phyloP scores from a whole-genome alignment of 768 basidiomycete genomes.

The Porpolomopsis calyptriformis region DNA sequence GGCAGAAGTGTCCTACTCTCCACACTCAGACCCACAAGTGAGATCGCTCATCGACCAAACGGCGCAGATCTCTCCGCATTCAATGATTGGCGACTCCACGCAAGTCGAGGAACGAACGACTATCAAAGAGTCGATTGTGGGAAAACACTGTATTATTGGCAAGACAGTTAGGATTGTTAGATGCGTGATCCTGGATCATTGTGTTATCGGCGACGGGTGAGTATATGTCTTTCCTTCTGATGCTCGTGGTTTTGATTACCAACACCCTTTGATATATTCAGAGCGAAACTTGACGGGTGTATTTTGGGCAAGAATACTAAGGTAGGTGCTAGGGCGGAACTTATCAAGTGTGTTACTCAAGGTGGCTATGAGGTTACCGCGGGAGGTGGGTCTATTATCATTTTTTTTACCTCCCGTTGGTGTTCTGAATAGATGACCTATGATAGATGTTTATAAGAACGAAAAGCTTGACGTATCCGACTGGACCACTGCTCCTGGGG shows the following conservation, averaged over 20 bases:
- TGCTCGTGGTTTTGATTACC: background rate
- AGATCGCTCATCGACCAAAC: slow-evolving; percentile 66
- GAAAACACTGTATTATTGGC: slow-evolving; percentile 76
- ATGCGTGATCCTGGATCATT: slow-evolving; percentile 82
- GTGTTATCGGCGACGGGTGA: slow-evolving; percentile 79
- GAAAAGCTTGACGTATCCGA: background rate
- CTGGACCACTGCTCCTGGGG: background rate
- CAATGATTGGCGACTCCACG: slow-evolving; percentile 73
- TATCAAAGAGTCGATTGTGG: slow-evolving; percentile 73
- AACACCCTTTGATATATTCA: slow-evolving; percentile 17
- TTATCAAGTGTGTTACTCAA: slow-evolving; percentile 61
- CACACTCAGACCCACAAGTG: slow-evolving; percentile 52
- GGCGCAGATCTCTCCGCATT: slow-evolving; percentile 76
- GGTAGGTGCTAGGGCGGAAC: slow-evolving; percentile 58
- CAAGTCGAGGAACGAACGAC: slow-evolving; percentile 68
- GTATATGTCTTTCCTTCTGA: background rate
- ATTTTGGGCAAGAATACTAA: slow-evolving; percentile 68
- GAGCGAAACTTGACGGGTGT: slow-evolving; percentile 67
- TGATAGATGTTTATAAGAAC: background rate
- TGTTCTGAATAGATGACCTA: background rate
- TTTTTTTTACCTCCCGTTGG: too few species aligned
- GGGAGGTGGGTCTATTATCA: background rate
- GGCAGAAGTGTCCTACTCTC: slow-evolving; percentile 27
- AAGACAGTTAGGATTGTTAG: slow-evolving; percentile 75
- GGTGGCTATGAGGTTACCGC: slow-evolving; percentile 49